These are phyloP conservation scores for Thalia dealbata DNA, from an alignment of 176 grass and related monocot species.

Conservation along the genomic window DNA sequence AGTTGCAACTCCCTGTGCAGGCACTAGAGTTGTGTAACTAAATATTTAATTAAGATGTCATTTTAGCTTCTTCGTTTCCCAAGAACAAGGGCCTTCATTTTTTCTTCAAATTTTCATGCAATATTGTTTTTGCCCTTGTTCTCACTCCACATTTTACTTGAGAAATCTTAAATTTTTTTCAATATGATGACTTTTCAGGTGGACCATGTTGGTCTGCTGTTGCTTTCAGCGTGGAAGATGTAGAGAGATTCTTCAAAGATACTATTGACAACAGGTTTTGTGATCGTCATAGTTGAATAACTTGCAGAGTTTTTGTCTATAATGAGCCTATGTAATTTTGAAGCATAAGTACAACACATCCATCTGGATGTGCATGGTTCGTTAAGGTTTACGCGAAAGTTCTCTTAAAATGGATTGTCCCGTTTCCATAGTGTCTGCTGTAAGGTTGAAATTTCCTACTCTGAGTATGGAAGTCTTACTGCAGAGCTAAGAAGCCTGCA, in stretches of 20 bases:
- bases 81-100: no score
- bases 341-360: not conserved
- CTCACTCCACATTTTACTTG: not conserved
- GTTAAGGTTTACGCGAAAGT: no score
- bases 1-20: not conserved
- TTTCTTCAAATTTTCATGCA: not conserved
- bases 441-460: not conserved
- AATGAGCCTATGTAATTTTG: not conserved
- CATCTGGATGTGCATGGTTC: no score
- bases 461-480: not conserved
- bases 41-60: no score
- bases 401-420: no score
- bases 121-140: not conserved
- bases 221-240: constrained; percentile 61
- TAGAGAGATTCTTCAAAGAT: constrained; percentile 90
- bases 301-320: not conserved
- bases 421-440: not conserved
- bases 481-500: not conserved
- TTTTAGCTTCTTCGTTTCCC: no score
- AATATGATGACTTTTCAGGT: constrained; percentile 24
- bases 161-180: not conserved
- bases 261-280: constrained; percentile 80
- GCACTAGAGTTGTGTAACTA: no score
- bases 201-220: constrained; percentile 82
- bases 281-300: not conserved